These are phyloP conservation scores for Cornus kousa DNA, from an alignment of 148 eudicot species.

Conservation along the genomic window DNA sequence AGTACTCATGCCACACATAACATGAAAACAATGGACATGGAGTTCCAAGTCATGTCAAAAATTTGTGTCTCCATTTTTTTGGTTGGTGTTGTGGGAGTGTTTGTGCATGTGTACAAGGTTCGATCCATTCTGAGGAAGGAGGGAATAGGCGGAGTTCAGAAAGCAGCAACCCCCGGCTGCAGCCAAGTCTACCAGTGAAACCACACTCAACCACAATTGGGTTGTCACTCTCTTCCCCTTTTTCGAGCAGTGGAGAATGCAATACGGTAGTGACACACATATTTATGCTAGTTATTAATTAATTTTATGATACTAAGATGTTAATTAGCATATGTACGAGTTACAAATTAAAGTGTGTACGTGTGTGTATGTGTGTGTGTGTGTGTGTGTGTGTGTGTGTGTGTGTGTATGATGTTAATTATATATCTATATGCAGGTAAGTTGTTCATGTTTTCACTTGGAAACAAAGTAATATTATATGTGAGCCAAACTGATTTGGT, in stretches of 20 bases:
- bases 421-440: not conserved
- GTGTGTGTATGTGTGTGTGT: too few relatives aligned
- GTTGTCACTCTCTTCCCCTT: slow-evolving; percentile 3
- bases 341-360: too few relatives aligned
- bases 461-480: slow-evolving; percentile 4
- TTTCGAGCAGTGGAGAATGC: not conserved
- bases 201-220: not conserved
- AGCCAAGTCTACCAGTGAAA: too few relatives aligned
- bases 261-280: not conserved
- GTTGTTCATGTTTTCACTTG: slow-evolving; percentile 10
- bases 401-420: too few relatives aligned
- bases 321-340: too few relatives aligned
- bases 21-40: not conserved
- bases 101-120: not conserved
- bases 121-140: not conserved
- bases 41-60: not conserved
- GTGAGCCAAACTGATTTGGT: slow-evolving; percentile 10
- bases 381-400: too few relatives aligned
- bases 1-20: too few relatives aligned
- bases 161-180: not conserved
- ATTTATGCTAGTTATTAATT: too few relatives aligned
- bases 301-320: too few relatives aligned
- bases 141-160: not conserved
- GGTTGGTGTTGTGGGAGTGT: not conserved
- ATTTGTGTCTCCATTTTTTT: not conserved